A percentile compares a stretch with the other conserved stretches of the same genome.
Conservation (phyloP, 2,329 filamentous ascomycete species). For the Trichoderma semiorbis region DNA sequence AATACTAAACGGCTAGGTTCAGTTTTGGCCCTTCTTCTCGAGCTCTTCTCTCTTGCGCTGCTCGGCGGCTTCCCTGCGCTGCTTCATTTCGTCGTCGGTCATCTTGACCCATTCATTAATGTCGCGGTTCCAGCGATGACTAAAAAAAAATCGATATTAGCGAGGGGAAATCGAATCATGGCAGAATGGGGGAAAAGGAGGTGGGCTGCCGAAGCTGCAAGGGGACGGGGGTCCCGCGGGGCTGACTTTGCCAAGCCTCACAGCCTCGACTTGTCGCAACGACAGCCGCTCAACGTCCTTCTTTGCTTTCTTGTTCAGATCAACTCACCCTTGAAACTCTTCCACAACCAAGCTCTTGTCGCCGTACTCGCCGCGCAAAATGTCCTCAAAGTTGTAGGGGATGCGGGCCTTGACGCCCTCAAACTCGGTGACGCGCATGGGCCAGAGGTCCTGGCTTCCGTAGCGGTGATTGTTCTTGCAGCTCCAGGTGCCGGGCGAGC, state of each 20-base stretch:
- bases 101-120: conserved; percentile 58
- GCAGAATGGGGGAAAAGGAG: background rate
- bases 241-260: background rate
- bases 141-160: conserved; percentile 28
- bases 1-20: background rate
- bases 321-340: conserved; percentile 60
- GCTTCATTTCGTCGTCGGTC: conserved; percentile 27
- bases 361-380: conserved; percentile 64
- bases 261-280: background rate
- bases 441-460: conserved; percentile 67
- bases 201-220: background rate
- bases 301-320: conserved; percentile 26
- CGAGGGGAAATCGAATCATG: background rate
- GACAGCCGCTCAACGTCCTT: background rate
- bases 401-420: conserved; percentile 69
- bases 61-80: conserved; percentile 25
- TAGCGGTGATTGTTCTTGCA: conserved; percentile 82
- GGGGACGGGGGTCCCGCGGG: background rate
- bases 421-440: conserved; percentile 69
- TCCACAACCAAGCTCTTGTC: conserved; percentile 58
- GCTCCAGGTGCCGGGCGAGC: conserved; percentile 63
- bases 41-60: conserved; percentile 25
- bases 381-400: conserved; percentile 65
- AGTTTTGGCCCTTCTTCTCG: background rate
- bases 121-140: conserved; percentile 58